A percentile compares a stretch with the other conserved stretches of the same genome.
Evolutionary conservation across 441 rosid species (phyloP).

Genomic region (Metrosideros polymorpha): DNA sequence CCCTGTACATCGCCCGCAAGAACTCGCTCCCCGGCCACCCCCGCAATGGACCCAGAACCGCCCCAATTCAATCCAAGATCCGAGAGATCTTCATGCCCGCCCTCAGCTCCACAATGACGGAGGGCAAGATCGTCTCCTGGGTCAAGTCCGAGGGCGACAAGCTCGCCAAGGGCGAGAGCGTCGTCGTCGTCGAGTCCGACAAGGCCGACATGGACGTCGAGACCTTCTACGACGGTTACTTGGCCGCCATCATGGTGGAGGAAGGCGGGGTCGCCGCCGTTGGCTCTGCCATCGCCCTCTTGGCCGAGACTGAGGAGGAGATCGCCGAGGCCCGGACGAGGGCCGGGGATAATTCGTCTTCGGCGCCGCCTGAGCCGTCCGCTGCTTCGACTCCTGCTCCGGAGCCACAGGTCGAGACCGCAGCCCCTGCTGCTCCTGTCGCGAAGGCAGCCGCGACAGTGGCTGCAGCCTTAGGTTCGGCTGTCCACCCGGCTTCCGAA

Average conservation of each 20-base stretch:
- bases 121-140: constrained; percentile 97
- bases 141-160: constrained; percentile 87
- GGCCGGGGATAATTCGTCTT: constrained; percentile 23
- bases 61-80: constrained; percentile 60
- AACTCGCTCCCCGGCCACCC: neutral
- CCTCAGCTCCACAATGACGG: constrained; percentile 95
- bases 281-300: constrained; percentile 73
- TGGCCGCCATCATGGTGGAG: constrained; percentile 85
- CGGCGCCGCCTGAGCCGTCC: constrained; percentile 13
- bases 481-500: constrained; percentile 62
- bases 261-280: constrained; percentile 92
- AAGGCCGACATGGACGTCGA: constrained; percentile 99
- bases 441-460: neutral
- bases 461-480: constrained; percentile 7
- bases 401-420: neutral
- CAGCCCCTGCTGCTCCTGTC: constrained; percentile 4
- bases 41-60: neutral
- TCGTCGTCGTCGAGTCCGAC: constrained; percentile 95
- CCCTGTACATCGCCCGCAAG: neutral
- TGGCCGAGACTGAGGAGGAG: constrained; percentile 90
- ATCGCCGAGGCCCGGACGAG: constrained; percentile 76
- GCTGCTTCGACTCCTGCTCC: constrained; percentile 8
- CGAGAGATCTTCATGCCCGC: constrained; percentile 99
- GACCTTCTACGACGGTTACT: constrained; percentile 90
- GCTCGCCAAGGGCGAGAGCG: constrained; percentile 89